phyloP scores from a whole-genome alignment of 306 rosid species.

The Citrullus colocynthis region DNA sequence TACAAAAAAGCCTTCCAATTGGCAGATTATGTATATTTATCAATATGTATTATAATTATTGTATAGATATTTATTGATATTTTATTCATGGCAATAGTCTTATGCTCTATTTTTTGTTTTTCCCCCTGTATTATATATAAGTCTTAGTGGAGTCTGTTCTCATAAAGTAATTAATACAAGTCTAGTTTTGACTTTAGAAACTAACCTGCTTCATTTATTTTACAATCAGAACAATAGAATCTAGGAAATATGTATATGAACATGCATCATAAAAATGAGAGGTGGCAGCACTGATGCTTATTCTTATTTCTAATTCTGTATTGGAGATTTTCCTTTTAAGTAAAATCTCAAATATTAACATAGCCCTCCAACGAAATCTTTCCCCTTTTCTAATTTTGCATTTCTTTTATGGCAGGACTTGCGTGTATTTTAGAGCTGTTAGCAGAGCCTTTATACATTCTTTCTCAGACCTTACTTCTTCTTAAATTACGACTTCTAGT shows the following conservation, averaged over 20 bases:
- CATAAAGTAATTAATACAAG: neutral
- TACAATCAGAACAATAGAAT: neutral
- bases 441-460: slow-evolving; percentile 87
- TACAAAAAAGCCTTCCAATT: too few species aligned
- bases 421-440: slow-evolving; percentile 89
- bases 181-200: neutral
- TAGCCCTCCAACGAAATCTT: neutral
- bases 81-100: neutral
- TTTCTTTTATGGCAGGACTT: slow-evolving; percentile 43
- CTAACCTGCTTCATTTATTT: neutral
- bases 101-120: neutral
- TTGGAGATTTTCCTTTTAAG: neutral
- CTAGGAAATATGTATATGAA: neutral
- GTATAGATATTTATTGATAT: neutral
- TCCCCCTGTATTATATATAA: neutral
- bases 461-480: slow-evolving; percentile 76
- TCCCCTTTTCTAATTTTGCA: neutral
- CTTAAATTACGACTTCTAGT: slow-evolving; percentile 63
- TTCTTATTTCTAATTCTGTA: neutral
- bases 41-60: neutral
- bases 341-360: neutral
- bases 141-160: neutral
- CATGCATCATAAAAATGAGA: neutral
- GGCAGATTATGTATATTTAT: too few species aligned
- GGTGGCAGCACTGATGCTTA: neutral